Base-by-base conservation (phyloP, 176 grass and related monocot species). In the Cocos nucifera region DNA sequence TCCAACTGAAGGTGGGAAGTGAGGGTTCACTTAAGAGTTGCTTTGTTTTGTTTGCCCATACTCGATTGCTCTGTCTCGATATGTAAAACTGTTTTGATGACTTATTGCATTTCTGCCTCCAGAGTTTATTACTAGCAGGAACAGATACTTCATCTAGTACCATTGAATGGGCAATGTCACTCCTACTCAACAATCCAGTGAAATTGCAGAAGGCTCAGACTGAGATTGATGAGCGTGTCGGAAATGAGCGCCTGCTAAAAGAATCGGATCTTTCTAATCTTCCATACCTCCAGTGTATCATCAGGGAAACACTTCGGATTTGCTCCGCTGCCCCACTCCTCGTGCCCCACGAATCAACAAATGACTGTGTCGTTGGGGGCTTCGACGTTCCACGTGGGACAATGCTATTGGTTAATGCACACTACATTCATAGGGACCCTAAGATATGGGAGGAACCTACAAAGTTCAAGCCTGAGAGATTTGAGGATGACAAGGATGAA, bases 121-220 rank as follows among this genome's bases (percentile, higher is more conserved):
- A 59, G 57, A 59, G 12, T 5, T 54, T 63, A 17, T 20, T 67
- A 1, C 5, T 24, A 18, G 64, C 64, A 9, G 51, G 64, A 21
- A 54, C 64, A 22, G 51, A 67, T 5, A 22, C 50, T 12, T 20
- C 64, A 12, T 21, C 64, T 0, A 22, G 0, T 10, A 54, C 64
- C 5, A 35, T 67, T 3, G 64, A 67, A 19, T 67, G 64, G 64
- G 64, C 64, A 4, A 55, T 67, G 64, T 53, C 48, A 21, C 64
- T 67, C 3, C 51, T 67, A 4, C 9, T 67, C 1, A 67, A 54
- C 64, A 17, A 55, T 54, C 64, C 50, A 3, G 15, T 39, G 6
- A 51, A n/a, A 3, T 16, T 67, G 50, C 14, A 54, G 51, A 67
- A 67, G 16, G 51, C 26, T 8, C 20, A 21, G n/a, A n/a, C 51